Evolutionary conservation across 192 early-diverging fungal species (phyloP).

Genomic region (Spizellomyces punctatus): DNA sequence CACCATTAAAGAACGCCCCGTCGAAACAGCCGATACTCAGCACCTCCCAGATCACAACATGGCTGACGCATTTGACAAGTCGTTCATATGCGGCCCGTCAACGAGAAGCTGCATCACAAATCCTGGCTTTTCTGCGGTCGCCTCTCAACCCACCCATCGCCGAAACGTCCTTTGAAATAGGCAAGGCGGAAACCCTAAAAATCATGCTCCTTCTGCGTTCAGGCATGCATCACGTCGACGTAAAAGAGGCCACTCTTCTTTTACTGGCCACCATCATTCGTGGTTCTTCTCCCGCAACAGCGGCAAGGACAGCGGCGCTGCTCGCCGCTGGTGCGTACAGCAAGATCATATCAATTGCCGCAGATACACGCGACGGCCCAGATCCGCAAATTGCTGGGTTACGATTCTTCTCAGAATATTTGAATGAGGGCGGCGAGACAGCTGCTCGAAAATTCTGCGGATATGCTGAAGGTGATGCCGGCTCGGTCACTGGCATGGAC

Average conservation of each 20-base stretch:
- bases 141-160: background rate
- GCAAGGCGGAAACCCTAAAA: conserved; percentile 18
- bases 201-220: conserved; percentile 19
- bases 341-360: conserved; percentile 1
- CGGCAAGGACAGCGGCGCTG: conserved; percentile 3
- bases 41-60: conserved; percentile 8
- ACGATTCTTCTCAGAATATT: conserved; percentile 10
- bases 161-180: conserved; percentile 1
- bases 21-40: too few species aligned
- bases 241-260: conserved; percentile 10
- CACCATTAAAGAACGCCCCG: too few species aligned
- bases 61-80: conserved; percentile 18
- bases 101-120: background rate
- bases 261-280: conserved; percentile 10
- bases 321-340: background rate
- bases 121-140: conserved; percentile 9
- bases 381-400: conserved; percentile 8
- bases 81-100: conserved; percentile 5
- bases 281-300: background rate
- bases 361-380: background rate
- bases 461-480: background rate
- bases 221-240: background rate
- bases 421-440: background rate
- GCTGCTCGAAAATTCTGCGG: conserved; percentile 10
- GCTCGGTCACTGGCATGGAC: background rate